A percentile compares a stretch with the other conserved stretches of the same genome.
These are phyloP conservation scores for Apiospora kogelbergensis DNA, from an alignment of 2,329 filamentous ascomycete genomes.

Conservation along the genomic window DNA sequence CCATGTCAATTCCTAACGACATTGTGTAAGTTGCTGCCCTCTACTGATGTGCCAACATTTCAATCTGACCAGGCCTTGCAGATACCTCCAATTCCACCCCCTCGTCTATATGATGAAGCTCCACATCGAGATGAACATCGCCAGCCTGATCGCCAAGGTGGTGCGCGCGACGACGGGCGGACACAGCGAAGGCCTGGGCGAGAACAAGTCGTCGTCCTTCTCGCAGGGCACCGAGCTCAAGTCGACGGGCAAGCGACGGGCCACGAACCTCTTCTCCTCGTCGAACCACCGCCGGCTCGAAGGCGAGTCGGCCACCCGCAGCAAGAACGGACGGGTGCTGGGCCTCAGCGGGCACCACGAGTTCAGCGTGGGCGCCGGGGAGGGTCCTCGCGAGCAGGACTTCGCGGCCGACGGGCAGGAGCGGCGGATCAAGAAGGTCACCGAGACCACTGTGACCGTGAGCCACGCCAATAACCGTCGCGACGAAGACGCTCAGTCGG, in stretches of 20 bases:
- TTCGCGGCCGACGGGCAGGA: background rate
- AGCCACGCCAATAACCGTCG: background rate
- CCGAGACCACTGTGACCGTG: background rate
- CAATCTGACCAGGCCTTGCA: constrained; percentile 9
- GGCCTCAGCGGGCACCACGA: constrained; percentile 1
- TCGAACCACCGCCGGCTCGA: background rate
- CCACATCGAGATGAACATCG: constrained; percentile 18
- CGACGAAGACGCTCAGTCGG: background rate
- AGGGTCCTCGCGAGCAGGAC: background rate
- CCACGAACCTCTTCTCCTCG: background rate
- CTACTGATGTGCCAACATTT: background rate
- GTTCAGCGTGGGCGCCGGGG: background rate
- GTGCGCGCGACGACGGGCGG: constrained; percentile 10
- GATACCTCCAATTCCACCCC: constrained; percentile 46
- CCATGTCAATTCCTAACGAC: constrained; percentile 45
- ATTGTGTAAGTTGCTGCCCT: constrained; percentile 33
- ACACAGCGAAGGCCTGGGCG: background rate
- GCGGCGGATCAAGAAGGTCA: background rate
- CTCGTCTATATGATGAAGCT: constrained; percentile 39
- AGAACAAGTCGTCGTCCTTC: constrained; percentile 7
- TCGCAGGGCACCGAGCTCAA: background rate
- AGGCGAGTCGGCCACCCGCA: constrained; percentile 9
- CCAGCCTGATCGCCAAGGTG: constrained; percentile 16
- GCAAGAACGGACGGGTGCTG: constrained; percentile 14
- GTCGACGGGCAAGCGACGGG: constrained; percentile 6